phyloP scores from a whole-genome alignment of 2,329 filamentous ascomycete genomes.

The Gyromitra esculenta region DNA sequence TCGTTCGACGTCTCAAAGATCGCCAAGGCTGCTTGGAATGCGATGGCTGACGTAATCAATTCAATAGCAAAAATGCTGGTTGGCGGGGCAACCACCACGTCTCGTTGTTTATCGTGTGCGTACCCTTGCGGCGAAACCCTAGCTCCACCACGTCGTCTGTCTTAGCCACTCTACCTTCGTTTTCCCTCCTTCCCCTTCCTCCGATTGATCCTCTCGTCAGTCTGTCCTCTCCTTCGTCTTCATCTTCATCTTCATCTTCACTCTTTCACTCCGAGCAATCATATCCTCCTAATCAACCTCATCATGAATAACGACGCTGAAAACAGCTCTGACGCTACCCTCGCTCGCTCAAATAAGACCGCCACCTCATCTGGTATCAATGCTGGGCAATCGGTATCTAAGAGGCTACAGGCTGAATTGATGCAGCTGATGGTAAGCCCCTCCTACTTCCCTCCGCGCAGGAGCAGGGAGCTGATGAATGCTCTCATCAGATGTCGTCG shows the following conservation, averaged over 20 bases:
- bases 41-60: not conserved
- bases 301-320: conserved; percentile 46
- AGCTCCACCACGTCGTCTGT: conserved; percentile 29
- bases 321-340: conserved; percentile 33
- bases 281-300: conserved; percentile 23
- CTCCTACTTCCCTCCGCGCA: not conserved
- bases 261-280: not conserved
- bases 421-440: conserved; percentile 84
- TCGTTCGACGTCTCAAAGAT: not conserved
- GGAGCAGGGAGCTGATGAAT: conserved; percentile 1
- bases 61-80: conserved; percentile 9
- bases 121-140: conserved; percentile 13
- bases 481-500: conserved; percentile 71
- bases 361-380: conserved; percentile 41
- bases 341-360: conserved; percentile 29
- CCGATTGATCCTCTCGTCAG: conserved; percentile 11
- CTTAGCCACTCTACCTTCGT: conserved; percentile 20
- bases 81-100: conserved; percentile 51
- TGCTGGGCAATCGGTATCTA: conserved; percentile 49
- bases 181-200: conserved; percentile 21
- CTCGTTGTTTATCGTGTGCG: conserved; percentile 45
- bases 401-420: conserved; percentile 83
- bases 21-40: conserved; percentile 28
- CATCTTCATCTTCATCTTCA: not conserved
- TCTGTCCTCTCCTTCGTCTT: conserved; percentile 1